Base-by-base conservation (phyloP, 495 filamentous ascomycete species). In the Neurospora cerealis region DNA sequence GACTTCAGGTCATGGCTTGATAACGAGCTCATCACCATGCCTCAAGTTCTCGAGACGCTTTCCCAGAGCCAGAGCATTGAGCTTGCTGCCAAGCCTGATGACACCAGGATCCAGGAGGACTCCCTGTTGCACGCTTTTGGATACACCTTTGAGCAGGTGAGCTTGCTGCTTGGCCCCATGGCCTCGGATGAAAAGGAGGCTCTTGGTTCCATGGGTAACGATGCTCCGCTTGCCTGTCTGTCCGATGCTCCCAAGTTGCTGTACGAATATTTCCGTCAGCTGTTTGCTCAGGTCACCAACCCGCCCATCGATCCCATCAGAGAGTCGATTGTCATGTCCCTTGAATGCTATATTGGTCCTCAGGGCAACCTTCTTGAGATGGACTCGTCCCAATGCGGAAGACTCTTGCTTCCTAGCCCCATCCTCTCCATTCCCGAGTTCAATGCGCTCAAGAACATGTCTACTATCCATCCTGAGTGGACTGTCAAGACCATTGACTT, bases 171-270 rank as follows among this genome's bases (percentile, higher is more conserved):
- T 37, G 96, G 92, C 28, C 96, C 96, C 10, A 99, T 99, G 96
- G 96, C 94, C 73, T 94, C 95, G 37, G 96, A 99, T 76, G 97
- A 97, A 69, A 99, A 99, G 85, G 96, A 99, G 83, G 96, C 96
- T n/a, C 88, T 99, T 37, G 96, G 96, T 41, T 99, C 96, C 72
- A 99, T 99, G 96, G 96, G 96, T 77, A 99, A 99, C 81, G 96
- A 99, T 86, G 93, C 94, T 46, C 96, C 96, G 19, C 84, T 99
- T 76, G 96, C 96, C 37, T 98, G 95, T 82, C 88, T 99, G 75
- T 92, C 96, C 38, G 88, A 91, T 69, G 92, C 96, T 72, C 95
- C 96, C 72, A 93, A 95, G 77, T 86, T 98, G 72, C 89, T 98
- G 48, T 97, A 93, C 80, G 96, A 99, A 82, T 99, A 99, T 83